A percentile compares a stretch with the other conserved stretches of the same genome.
These are phyloP conservation scores for Claviceps pusilla DNA, from an alignment of 2,329 filamentous ascomycete species.

Conservation along the genomic window DNA sequence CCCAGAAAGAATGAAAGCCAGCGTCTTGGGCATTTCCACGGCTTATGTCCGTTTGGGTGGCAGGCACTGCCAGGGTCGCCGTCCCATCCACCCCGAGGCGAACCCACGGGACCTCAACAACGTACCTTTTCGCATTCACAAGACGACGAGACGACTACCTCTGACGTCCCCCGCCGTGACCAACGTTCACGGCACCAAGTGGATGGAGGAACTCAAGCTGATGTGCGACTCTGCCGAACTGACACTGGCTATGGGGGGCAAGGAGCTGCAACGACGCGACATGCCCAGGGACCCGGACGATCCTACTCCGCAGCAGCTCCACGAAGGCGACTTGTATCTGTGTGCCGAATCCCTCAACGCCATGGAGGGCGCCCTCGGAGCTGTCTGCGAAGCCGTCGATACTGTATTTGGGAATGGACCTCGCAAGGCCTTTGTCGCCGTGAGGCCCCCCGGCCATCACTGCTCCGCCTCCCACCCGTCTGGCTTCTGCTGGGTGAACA, in stretches of 20 bases:
- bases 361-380: constrained; percentile 80
- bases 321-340: constrained; percentile 83
- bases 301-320: constrained; percentile 43
- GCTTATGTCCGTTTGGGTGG: constrained; percentile 86
- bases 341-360: constrained; percentile 74
- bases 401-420: constrained; percentile 55
- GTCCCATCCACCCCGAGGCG: constrained; percentile 50
- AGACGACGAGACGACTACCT: constrained; percentile 56
- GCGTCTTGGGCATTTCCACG: constrained; percentile 63
- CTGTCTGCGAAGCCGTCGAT: constrained; percentile 86
- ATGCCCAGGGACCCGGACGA: constrained; percentile 37
- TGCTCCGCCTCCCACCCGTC: constrained; percentile 82
- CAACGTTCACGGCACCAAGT: constrained; percentile 77
- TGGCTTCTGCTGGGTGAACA: constrained; percentile 97
- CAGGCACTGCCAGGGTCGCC: constrained; percentile 55
- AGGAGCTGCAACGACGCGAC: constrained; percentile 59
- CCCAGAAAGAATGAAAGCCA: constrained; percentile 78
- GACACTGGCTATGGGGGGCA: constrained; percentile 61
- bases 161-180: constrained; percentile 66
- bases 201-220: constrained; percentile 80
- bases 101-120: constrained; percentile 38
- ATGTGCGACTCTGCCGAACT: constrained; percentile 73
- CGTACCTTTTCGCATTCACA: constrained; percentile 71
- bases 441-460: constrained; percentile 88
- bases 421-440: constrained; percentile 74